A percentile compares a stretch with the other conserved stretches of the same genome.
phyloP scores from a whole-genome alignment of 257 asterid species.

The Plantago elongata region DNA sequence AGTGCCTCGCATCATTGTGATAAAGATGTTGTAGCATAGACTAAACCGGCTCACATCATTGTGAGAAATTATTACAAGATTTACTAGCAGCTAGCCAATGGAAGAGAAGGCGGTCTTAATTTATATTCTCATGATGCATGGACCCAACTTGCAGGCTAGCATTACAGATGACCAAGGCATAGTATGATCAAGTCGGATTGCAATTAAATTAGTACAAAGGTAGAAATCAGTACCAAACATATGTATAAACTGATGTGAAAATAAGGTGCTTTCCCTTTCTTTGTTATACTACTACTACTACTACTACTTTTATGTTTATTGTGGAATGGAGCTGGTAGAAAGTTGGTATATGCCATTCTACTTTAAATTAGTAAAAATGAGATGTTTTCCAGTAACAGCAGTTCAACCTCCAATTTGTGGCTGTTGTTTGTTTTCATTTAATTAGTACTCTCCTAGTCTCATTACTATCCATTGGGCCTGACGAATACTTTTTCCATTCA shows the following conservation, averaged over 20 bases:
- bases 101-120: no score
- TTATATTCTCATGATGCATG: neutral
- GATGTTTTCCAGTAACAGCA: neutral
- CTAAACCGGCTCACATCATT: no score
- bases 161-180: slow-evolving; percentile 8
- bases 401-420: neutral
- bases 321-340: neutral
- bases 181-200: slow-evolving; percentile 8
- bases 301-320: neutral
- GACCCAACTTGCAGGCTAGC: neutral
- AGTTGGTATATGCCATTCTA: neutral
- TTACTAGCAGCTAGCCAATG: no score
- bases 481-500: neutral
- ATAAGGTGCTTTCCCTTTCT: neutral
- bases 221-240: slow-evolving; percentile 6
- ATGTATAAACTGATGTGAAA: neutral
- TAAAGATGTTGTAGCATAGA: no score
- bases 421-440: slow-evolving; percentile 1
- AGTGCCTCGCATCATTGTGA: no score
- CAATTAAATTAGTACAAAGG: neutral
- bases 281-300: neutral
- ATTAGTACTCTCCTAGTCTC: neutral
- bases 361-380: neutral
- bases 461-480: slow-evolving; percentile 2
- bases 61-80: no score